Evolutionary conservation across 2,329 filamentous ascomycete species (phyloP), one percentile per base, ranked within the genome.

Genomic region (Aspergillus arachidicola): DNA sequence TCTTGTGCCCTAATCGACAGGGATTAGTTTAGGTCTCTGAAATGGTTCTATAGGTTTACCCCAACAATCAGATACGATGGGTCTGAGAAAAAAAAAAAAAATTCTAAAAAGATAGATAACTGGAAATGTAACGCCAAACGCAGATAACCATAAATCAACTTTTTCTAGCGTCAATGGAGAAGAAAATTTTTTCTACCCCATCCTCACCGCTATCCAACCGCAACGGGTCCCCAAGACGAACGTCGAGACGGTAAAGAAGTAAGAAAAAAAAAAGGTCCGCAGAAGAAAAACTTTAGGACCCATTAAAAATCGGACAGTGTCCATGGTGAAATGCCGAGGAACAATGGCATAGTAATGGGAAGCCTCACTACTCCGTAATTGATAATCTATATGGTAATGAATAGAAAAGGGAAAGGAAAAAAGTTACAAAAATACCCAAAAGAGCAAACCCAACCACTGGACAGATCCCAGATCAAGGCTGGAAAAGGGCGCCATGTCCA

Each of bases 341-440:
- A 54, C 36, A 38, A 45, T 53, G 45, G 32, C 28, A 60, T 36
- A 38, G 30, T 54, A 6, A 4, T 19, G 30, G 36, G n/a, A 10
- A 54, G 50, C 32, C 50, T 21, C 30, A 36, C 50, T 28, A 23
- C 23, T 23, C 23, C 23, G 23, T 23, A 14, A 54, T 54, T 54
- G 28, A 38, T 36, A 36, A 38, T 55, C 32, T 16, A 55, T 55
- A 55, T 55, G n/a, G 32, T 38, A 55, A 55, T 55, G 16, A 58
- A 43, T 38, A 43, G 63, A 30, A 51, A 51, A 21, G 28, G 45
- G 43, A 32, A 23, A 34, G 30, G 19, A 54, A 57, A 53, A 69
- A 67, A 66, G 64, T 67, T 64, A 68, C 67, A 66, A 26, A 26
- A 58, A 66, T 64, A 48, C 67, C 60, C 32, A 59, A 53, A 64